Base-by-base conservation (phyloP, 768 basidiomycete genomes). In the Paxillus rubicundulus region DNA sequence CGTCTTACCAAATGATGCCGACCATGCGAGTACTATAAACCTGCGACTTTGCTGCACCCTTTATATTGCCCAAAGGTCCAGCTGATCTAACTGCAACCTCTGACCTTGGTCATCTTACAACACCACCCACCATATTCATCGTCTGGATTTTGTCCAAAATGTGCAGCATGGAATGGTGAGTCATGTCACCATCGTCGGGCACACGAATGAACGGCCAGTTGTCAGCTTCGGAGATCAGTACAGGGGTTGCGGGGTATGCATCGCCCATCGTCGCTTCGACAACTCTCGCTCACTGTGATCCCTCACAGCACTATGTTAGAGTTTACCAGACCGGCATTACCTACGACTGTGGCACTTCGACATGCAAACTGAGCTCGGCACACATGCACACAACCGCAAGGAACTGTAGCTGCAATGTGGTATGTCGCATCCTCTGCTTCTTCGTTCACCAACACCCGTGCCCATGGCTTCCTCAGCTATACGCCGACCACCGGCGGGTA, bases 121-220 rank as follows among this genome's bases (percentile, higher is more conserved):
- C 16, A 10, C 42, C 27, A 39, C 36, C 9, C 16, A 14, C 49
- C 7, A 6, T 27, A 27, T 16, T 36, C 45, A 6, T 2, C 43
- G 2, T 47, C 21, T 47, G 3, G 41, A 45, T 42, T 44, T 4
- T 27, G 34, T 18, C 62, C 6, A 63, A 21, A 39, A 85, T 85
- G 83, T 85, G 83, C 55, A 72, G 70, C 64, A 76, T 78, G 61
- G 83, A 84, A 77, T 77, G 80, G 82, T 83, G 58, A 58, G 60
- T 61, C 52, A 47, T 47, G 42, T 50, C 48, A 47, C 41, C 27
- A 17, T 58, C 45, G 4, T 50, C 56, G 17, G 17, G 30, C 13
- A 27, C 30, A 21, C 45, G 46, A 34, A 34, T 45, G 57, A 58
- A 50, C 34, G 24, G 45, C 59, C 45, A 36, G 58, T 33, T 43